Base-by-base conservation (phyloP, 805 yeast genomes). In the Metschnikowia hibisci region DNA sequence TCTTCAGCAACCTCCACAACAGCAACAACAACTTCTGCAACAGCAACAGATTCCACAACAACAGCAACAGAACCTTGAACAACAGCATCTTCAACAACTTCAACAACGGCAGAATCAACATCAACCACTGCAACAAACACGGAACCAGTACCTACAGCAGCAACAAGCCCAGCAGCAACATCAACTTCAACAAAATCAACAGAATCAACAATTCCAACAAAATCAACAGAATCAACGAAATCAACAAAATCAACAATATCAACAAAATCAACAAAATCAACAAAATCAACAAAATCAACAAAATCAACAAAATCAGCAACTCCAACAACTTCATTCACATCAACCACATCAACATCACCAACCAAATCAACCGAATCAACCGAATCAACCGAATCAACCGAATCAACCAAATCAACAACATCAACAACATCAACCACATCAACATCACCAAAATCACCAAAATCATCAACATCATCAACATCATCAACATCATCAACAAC, bases 381-480 rank as follows among this genome's bases (percentile, higher is more conserved):
- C 12, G 4, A 30, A 15, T 13, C 45, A 27, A 23, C 37, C 13
- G 11, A 33, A 34, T 8, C 46, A 43, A n/a, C 36, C 23, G 15
- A 33, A 34, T 8, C 42, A 8, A n/a, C 41, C 16, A 28, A n/a
- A 11, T 1, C 43, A 32, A 27, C 47, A 29, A 20, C 47, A 32
- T 13, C 47, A 40, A 31, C 36, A 16, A 13, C 22, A 20, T 26
- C 28, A 29, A n/a, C 23, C 5, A 20, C 3, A 20, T 20, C 23
- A 20, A 2, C 23, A 20, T 2, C 23, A 20, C 7, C 23, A 15
- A 23, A 9, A 39, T 27, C 31, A 13, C 41, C 26, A 31, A 15
- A 25, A 42, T 39, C 31, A 35, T 34, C 42, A 45, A 42, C 36
- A 32, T 35, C 22, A 39, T 33, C 41, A 45, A 34, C 22, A 12